Conservation (phyloP, 805 yeast species). For the Candida odintsovae region DNA sequence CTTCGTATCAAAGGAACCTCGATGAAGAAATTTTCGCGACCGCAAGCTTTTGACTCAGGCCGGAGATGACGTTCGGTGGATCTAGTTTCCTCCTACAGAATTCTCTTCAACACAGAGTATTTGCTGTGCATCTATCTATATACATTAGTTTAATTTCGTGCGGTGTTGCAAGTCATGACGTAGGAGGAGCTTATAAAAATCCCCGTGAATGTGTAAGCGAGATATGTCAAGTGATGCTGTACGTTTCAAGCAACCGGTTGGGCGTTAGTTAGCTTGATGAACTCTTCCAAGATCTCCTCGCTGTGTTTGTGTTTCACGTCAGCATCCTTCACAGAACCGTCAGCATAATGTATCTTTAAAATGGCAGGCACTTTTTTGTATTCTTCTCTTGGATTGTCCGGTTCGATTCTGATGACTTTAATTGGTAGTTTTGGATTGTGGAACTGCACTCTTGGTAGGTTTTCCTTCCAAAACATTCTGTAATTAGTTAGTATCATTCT, state of each 20-base stretch:
- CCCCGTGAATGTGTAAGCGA: no score
- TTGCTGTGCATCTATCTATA: not conserved
- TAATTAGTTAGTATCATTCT: conserved; percentile 2
- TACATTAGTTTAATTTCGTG: not conserved
- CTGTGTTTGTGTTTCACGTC: conserved; percentile 49
- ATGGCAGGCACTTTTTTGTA: conserved; percentile 37
- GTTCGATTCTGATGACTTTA: conserved; percentile 49
- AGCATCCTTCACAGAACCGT: conserved; percentile 36
- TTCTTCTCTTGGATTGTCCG: conserved; percentile 33
- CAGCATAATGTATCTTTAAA: conserved; percentile 33
- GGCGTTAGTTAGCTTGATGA: conserved; percentile 50
- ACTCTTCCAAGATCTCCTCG: conserved; percentile 48
- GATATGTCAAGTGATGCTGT: not conserved
- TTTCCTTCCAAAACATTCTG: conserved; percentile 67
- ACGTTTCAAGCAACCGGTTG: conserved; percentile 27
- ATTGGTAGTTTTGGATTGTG: conserved; percentile 73
- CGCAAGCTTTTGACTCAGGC: not conserved
- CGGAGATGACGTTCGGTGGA: no score
- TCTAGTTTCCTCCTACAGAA: no score
- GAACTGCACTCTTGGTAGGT: conserved; percentile 72
- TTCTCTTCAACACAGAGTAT: not conserved
- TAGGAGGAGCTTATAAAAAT: no score
- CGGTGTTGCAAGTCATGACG: no score
- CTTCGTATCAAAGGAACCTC: not conserved
- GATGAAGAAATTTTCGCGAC: not conserved